Evolutionary conservation across 129 eudicot genomes (phyloP).

Genomic region (Artemisia annua): DNA sequence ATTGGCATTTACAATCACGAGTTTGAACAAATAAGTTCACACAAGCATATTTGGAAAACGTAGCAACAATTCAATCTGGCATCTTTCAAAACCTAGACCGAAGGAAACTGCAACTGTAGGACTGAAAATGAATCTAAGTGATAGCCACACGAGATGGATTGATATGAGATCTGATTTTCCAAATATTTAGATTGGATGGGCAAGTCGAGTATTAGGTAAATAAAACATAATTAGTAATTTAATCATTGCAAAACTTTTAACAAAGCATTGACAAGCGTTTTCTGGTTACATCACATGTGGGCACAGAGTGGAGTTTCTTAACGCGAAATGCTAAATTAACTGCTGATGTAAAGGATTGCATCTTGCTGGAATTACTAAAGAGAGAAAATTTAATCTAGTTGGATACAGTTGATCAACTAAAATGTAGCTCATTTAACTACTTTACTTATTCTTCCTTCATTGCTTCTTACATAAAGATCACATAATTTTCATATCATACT

Average conservation of each 20-base stretch:
- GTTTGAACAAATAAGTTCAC: background rate
- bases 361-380: background rate
- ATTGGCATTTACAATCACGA: background rate
- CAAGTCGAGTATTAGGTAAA: background rate
- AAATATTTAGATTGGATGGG: slow-evolving; percentile 5
- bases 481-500: background rate
- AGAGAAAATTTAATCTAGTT: background rate
- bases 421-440: slow-evolving; percentile 21
- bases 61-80: background rate
- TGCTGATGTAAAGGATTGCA: slow-evolving; percentile 16
- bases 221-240: background rate
- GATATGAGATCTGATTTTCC: background rate
- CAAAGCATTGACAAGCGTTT: background rate
- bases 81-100: background rate
- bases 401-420: background rate
- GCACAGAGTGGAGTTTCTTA: background rate
- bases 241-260: background rate
- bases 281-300: slow-evolving; percentile 3
- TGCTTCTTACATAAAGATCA: background rate
- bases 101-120: background rate
- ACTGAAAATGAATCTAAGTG: background rate
- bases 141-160: background rate
- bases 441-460: background rate
- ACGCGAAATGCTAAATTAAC: slow-evolving; percentile 12
- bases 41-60: background rate